Conservation (phyloP, 768 basidiomycete genomes). For the Pseudohyphozyma bogoriensis region DNA sequence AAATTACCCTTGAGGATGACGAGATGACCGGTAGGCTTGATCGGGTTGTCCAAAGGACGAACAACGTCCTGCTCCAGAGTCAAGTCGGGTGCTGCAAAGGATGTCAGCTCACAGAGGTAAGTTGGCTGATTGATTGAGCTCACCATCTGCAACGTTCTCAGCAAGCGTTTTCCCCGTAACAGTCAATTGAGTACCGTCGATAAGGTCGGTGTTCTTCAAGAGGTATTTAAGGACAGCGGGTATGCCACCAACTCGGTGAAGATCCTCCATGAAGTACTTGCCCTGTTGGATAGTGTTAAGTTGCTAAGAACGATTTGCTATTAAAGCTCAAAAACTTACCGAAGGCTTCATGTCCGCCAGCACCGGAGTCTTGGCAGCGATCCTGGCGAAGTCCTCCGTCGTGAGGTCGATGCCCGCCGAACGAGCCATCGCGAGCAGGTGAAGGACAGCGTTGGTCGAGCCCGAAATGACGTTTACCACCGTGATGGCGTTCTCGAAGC, state of each 20-base stretch:
- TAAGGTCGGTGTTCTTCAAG: background rate
- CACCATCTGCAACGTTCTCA: conserved; percentile 48
- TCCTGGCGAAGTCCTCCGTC: conserved; percentile 64
- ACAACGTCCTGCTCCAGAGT: conserved; percentile 59
- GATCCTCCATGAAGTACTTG: conserved; percentile 76
- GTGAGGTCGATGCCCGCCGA: conserved; percentile 62
- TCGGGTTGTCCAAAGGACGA: conserved; percentile 58
- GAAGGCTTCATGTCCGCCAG: conserved; percentile 50
- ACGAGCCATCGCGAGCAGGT: conserved; percentile 49
- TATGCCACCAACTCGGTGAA: conserved; percentile 74
- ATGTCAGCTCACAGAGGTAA: too few species aligned
- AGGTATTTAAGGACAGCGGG: conserved; percentile 53
- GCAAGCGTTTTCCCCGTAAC: conserved; percentile 72
- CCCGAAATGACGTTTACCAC: conserved; percentile 55
- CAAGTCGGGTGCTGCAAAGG: background rate
- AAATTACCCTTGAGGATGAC: conserved; percentile 81
- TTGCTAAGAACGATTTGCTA: too few species aligned
- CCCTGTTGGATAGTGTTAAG: too few species aligned
- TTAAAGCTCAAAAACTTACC: too few species aligned
- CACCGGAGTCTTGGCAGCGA: conserved; percentile 69
- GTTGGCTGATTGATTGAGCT: conserved; percentile 38
- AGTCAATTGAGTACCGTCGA: conserved; percentile 45
- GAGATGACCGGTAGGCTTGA: conserved; percentile 78
- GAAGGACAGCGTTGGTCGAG: conserved; percentile 63
- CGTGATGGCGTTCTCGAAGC: conserved; percentile 75